Evolutionary conservation across 2,329 filamentous ascomycete genomes (phyloP).

Genomic region (Fonsecaea nubica): DNA sequence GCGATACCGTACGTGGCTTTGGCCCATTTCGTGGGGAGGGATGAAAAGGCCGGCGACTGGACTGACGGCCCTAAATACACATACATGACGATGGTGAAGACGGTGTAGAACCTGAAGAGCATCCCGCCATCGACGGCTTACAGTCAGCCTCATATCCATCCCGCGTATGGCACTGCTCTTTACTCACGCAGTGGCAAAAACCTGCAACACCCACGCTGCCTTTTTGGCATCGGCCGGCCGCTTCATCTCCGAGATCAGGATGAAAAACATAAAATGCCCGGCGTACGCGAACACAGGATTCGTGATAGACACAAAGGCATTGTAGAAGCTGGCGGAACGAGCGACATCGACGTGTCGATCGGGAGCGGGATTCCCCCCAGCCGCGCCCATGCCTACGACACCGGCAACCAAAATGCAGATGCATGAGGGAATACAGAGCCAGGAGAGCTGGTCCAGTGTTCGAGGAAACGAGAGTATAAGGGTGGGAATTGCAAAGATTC

Average conservation of each 20-base stretch:
- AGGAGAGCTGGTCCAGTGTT: conserved; percentile 58
- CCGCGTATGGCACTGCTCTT: background rate
- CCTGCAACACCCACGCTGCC: conserved; percentile 58
- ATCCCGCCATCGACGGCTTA: background rate
- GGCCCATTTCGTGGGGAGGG: conserved; percentile 53
- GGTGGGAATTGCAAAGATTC: conserved; percentile 57
- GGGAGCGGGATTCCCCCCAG: conserved; percentile 51
- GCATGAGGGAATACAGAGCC: conserved; percentile 54
- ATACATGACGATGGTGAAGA: conserved; percentile 60
- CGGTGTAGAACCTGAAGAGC: conserved; percentile 51
- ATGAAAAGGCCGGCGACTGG: conserved; percentile 57
- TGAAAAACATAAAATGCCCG: conserved; percentile 63
- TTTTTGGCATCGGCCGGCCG: conserved; percentile 60
- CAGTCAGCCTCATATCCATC: background rate
- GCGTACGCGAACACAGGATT: conserved; percentile 62
- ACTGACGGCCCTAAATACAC: conserved; percentile 57
- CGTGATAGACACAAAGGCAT: conserved; percentile 56
- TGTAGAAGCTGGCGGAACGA: conserved; percentile 50
- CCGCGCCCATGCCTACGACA: conserved; percentile 59
- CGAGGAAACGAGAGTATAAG: conserved; percentile 57
- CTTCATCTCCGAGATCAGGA: conserved; percentile 62
- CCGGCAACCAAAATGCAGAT: conserved; percentile 59
- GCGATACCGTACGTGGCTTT: conserved; percentile 62
- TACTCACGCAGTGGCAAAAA: conserved; percentile 52
- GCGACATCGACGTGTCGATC: conserved; percentile 50